Evolutionary conservation across 768 basidiomycete genomes (phyloP), one percentile per base, ranked within the genome.

Genomic region (Tubosaeta brunneosetosa): DNA sequence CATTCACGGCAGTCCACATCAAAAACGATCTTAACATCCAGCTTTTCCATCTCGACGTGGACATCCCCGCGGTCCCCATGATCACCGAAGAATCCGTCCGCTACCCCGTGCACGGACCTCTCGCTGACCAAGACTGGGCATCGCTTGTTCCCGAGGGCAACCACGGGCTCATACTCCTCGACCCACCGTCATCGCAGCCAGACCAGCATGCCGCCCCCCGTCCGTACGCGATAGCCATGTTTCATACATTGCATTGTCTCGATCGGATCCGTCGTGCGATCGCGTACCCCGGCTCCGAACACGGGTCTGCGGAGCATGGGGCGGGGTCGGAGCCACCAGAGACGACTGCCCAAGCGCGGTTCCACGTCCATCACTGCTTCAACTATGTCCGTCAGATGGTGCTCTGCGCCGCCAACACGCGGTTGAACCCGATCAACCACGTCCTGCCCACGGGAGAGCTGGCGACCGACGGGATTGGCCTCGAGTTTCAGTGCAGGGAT

Each of bases 221-320:
- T 14, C 66, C 73, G 2, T 74, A 68, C 55, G 68, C 69, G 9
- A 55, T 75, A 29, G 50, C 66, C 31, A 69, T 76, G 60, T 66
- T 77, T 36, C 74, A 77, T 60, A 67, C 71, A 33, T 61, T 77
- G 0, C 71, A 72, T 22, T 75, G 75, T 51, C 62, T 76, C 55
- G 60, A 75, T 40, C 56, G 74, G 16, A 44, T 75, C n/a, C 67
- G 72, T 26, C 56, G 31, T 7, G 61, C 66, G 34, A 52, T 71
- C 50, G 42, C 49, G 3, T 16, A 34, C 8, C 50, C 49, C 14
- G 43, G 25, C 8, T 31, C 37, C 29, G 47, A 48, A 8, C 36
- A n/a, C 2, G 26, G 14, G 22, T 41, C 9, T 9, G 3, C 42
- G 26, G 26, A n/a, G 3, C 25, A 6, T 3, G 44, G 44, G 2